phyloP scores from a whole-genome alignment of 805 yeast species.

The Starmera dryadoides region DNA sequence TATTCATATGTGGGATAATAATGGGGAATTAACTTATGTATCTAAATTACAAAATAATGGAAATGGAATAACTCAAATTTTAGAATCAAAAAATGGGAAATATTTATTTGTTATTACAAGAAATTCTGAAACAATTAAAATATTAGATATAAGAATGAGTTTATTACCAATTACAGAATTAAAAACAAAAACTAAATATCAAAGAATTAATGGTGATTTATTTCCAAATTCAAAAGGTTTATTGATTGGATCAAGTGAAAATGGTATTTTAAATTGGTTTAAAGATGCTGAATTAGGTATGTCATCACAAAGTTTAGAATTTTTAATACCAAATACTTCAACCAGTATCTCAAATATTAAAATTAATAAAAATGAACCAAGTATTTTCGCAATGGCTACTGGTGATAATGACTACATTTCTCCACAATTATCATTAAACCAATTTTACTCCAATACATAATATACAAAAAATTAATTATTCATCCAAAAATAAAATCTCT shows the following conservation, averaged over 20 bases:
- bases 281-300: slow-evolving; percentile 18
- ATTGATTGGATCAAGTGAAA: slow-evolving; percentile 19
- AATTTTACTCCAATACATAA: slow-evolving; percentile 6
- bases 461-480: too few species aligned
- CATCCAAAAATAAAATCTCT: slow-evolving; percentile 15
- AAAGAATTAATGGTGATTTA: slow-evolving; percentile 17
- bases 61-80: slow-evolving; percentile 27
- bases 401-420: slow-evolving; percentile 13
- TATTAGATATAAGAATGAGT: slow-evolving; percentile 29
- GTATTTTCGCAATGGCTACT: slow-evolving; percentile 6
- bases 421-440: slow-evolving; percentile 6
- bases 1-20: slow-evolving; percentile 21
- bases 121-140: slow-evolving; percentile 20
- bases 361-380: slow-evolving; percentile 12
- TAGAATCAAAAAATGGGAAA: slow-evolving; percentile 28
- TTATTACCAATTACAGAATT: slow-evolving; percentile 8
- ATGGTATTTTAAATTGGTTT: slow-evolving; percentile 14
- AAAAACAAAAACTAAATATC: slow-evolving; percentile 9
- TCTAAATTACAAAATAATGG: slow-evolving; percentile 11
- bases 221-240: slow-evolving; percentile 18
- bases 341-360: slow-evolving; percentile 8
- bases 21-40: slow-evolving; percentile 13
- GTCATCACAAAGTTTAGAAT: background rate
- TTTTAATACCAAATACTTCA: background rate
- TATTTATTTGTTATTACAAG: slow-evolving; percentile 27